Evolutionary conservation across 257 asterid genomes (phyloP).

Genomic region (Solanum infundibuliforme): DNA sequence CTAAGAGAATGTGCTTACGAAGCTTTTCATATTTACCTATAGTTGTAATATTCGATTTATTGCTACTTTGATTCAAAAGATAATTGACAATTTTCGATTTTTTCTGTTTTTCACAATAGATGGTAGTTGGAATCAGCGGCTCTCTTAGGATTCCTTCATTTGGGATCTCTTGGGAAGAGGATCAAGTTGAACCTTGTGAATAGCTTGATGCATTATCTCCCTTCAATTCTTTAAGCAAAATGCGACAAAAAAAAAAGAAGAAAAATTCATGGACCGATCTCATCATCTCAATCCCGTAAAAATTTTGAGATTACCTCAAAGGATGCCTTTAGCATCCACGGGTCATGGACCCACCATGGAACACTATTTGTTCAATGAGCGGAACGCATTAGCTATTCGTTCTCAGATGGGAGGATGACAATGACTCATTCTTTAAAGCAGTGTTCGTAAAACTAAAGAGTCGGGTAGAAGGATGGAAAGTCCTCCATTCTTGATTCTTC

Average conservation of each 20-base stretch:
- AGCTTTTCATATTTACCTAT: neutral
- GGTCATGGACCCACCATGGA: neutral
- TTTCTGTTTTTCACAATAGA: neutral
- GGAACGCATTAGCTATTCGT: neutral
- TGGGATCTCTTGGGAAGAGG: neutral
- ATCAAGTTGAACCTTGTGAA: neutral
- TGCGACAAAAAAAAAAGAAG: neutral
- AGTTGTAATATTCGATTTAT: neutral
- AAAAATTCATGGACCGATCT: neutral
- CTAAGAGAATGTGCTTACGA: neutral
- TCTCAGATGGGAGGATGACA: neutral
- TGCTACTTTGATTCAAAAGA: neutral
- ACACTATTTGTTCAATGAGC: neutral
- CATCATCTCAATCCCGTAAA: neutral
- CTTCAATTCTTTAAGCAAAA: neutral
- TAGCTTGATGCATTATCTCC: neutral
- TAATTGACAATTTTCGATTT: accelerated
- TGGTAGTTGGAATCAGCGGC: neutral
- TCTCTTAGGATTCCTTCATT: neutral
- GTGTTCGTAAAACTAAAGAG: neutral
- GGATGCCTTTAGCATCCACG: neutral
- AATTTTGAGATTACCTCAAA: neutral
- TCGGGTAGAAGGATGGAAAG: neutral
- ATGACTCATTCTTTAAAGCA: neutral
- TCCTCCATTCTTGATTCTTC: neutral